Evolutionary conservation across 345 rosid species (phyloP), one percentile per base, ranked within the genome.

Genomic region (Excoecaria cochinchinensis): DNA sequence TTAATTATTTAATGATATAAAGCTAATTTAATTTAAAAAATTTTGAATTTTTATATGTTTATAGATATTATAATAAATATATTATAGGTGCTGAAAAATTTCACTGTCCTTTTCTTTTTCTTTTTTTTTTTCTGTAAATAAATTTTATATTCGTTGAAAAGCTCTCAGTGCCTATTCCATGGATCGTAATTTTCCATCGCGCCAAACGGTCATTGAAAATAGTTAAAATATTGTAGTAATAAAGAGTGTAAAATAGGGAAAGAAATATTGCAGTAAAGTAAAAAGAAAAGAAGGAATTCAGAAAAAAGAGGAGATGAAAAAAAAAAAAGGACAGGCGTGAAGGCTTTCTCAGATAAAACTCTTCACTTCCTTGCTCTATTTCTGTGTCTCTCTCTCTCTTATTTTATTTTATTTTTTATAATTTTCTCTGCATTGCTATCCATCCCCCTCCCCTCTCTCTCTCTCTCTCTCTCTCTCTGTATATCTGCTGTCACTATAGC

Each of bases 311-410:
- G 14, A 46, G 8, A 31, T 25, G 59, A 65, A 19, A n/a, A 52
- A 9, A 39, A 19, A 77, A 61, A 80, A 76, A 71, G 84, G 79
- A 80, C 87, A 86, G 81, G 85, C 89, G 91, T 86, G 90, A 84
- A 73, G 70, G 67, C 47, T 71, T 72, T 70, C 74, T 46, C 79
- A 59, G 85, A 79, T 83, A 87, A 87, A 89, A 79, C 86, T 86
- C 81, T 78, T 86, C 84, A 55, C 74, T 84, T 80, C 72, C 87
- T 71, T 42, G 1, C 74, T 78, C 51, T 48, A 25, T 67, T 71
- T 79, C 80, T 74, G 63, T 65, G 69, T 36, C 15, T 72, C 19
- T 52, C 60, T 66, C 42, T 69, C 11, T 13, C 44, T 75, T 70
- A 67, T 31, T 6, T 36, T 16, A 0, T 31, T 31, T 31, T 31